Evolutionary conservation across 1,284 basidiomycete genomes (phyloP).

Genomic region (Ceratobasidium sp.): DNA sequence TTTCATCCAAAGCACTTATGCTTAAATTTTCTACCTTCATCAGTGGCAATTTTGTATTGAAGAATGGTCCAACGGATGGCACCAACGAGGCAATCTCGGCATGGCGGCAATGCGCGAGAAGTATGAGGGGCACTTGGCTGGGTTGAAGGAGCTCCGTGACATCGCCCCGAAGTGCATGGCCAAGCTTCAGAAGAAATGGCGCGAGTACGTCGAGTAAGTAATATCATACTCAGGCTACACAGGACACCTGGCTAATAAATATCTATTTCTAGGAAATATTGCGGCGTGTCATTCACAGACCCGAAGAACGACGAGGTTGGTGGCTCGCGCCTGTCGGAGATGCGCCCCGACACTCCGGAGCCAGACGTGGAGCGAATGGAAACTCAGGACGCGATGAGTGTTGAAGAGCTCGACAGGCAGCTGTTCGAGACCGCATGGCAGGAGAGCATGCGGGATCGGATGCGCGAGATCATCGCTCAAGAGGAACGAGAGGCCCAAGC

Average conservation of each 20-base stretch:
- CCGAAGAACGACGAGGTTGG: background rate
- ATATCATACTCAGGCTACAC: background rate
- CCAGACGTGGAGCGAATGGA: background rate
- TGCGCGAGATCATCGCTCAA: background rate
- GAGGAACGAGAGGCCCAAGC: too few relatives aligned
- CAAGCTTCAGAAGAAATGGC: background rate
- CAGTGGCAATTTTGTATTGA: slow-evolving; percentile 7
- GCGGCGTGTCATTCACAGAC: background rate
- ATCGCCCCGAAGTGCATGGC: background rate
- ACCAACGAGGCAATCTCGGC: slow-evolving; percentile 3
- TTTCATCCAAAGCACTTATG: background rate
- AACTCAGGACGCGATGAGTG: background rate
- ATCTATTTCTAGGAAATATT: background rate
- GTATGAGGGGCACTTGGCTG: background rate
- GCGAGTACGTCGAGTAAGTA: slow-evolving; percentile 11
- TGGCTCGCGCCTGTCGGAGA: background rate
- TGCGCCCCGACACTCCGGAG: background rate
- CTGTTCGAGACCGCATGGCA: slow-evolving; percentile 11
- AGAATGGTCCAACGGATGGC: slow-evolving; percentile 12
- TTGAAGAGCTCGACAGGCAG: background rate
- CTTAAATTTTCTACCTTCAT: background rate
- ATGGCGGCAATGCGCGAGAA: slow-evolving; percentile 13
- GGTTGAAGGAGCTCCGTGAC: background rate
- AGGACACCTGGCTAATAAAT: background rate
- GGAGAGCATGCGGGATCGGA: background rate